Evolutionary conservation across 345 rosid genomes (phyloP), one percentile per base, ranked within the genome.

Genomic region (Mangifera indica): DNA sequence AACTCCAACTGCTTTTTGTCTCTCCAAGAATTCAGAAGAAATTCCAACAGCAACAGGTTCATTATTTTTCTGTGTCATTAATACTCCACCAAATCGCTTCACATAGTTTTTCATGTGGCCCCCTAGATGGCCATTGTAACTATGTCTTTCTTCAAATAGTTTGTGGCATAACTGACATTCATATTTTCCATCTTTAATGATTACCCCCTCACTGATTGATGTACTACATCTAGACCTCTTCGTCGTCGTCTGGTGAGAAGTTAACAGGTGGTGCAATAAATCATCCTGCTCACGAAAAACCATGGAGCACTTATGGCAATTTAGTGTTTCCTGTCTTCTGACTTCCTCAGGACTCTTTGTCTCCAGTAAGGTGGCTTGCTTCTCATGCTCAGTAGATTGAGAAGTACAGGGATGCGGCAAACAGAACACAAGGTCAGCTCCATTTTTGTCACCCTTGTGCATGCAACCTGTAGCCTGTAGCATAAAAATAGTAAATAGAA

Each of bases 121-220:
- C 72, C 78, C 89, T 53, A 86, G 78, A 73, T 86, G 89, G 56
- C 80, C 80, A 73, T 75, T 42, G 72, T 67, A 81, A 11, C 74
- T 55, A 40, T 65, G 80, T 74, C 77, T 81, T 77, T 78, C 87
- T 73, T 83, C 83, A 78, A 76, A 86, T 44, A 67, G 53, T 70
- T 80, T 82, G 18, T 57, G 60, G 76, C 86, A 83, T 59, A 80
- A 60, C 75, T 86, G 89, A 67, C 89, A 86, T 63, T 86, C 78
- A 44, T 82, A 86, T 65, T 80, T 86, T 64, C 83, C 82, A 73
- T 84, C 78, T 75, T 74, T 84, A 2, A 74, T 71, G 48, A 77
- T 78, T 62, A 65, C 80, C 54, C 77, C 77, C 64, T 74, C 84
- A 63, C 37, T 60, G 56, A 54, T 44, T 20, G 73, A 52, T 20